Evolutionary conservation across 768 basidiomycete species (phyloP).

Genomic region (Tremella yokohamensis): DNA sequence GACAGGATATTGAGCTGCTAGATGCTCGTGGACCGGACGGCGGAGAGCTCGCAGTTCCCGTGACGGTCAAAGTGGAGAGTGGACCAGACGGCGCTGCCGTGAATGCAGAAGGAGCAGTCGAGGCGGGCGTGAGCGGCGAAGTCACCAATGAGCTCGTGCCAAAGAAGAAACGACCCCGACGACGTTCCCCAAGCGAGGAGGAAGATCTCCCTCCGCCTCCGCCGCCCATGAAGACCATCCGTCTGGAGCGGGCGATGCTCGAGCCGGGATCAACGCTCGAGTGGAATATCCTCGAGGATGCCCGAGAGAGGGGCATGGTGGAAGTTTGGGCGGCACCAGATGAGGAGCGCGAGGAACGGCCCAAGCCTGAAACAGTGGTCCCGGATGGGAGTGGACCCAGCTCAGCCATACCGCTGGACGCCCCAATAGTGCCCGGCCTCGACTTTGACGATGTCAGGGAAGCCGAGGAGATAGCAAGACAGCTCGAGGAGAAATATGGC

Average conservation of each 20-base stretch:
- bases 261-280: slow-evolving; percentile 24
- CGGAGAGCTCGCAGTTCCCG: neutral
- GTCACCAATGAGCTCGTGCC: slow-evolving; percentile 30
- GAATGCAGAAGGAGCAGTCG: slow-evolving; percentile 11
- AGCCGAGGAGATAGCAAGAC: slow-evolving; percentile 35
- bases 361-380: neutral
- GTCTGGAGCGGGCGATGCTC: slow-evolving; percentile 20
- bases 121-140: neutral
- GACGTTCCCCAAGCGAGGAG: slow-evolving; percentile 26
- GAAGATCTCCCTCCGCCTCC: slow-evolving; percentile 39
- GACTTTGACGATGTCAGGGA: slow-evolving; percentile 10
- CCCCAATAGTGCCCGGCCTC: neutral
- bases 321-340: slow-evolving; percentile 25
- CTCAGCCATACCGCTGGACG: neutral
- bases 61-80: slow-evolving; percentile 6
- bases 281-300: slow-evolving; percentile 41
- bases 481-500: slow-evolving; percentile 40
- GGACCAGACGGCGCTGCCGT: neutral
- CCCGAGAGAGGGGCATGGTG: slow-evolving; percentile 34
- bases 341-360: slow-evolving; percentile 11
- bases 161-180: slow-evolving; percentile 32
- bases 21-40: slow-evolving; percentile 4
- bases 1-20: slow-evolving; percentile 5
- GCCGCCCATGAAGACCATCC: slow-evolving; percentile 42
- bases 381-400: slow-evolving; percentile 5